Evolutionary conservation across 2,329 filamentous ascomycete genomes (phyloP), one percentile per base, ranked within the genome.

Genomic region (Epichloe festucae): DNA sequence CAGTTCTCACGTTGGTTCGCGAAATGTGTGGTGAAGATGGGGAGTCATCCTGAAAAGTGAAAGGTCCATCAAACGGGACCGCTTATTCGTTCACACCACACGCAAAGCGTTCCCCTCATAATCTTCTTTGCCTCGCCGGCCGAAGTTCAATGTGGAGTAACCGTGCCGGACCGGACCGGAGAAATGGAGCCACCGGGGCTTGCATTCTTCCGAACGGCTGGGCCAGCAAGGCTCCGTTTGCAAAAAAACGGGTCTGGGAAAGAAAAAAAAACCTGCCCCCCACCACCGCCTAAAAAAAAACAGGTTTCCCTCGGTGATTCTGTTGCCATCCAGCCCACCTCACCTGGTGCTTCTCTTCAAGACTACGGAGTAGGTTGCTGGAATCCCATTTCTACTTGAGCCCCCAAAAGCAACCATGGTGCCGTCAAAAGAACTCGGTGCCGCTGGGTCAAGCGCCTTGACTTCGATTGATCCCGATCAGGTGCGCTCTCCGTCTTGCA

Each of bases 391-490:
- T 21, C 27, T 11, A 5, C 7, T 3, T 17, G 17, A 17, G 17
- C 27, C 10, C 27, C 54, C 57, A 12, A 42, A 27, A 31, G 27
- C 34, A 55, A 65, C 54, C 55, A 73, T 73, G 71, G 65, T 68
- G 27, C 64, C 68, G 54, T 71, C 69, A 53, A 72, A 70, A 58
- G 63, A 70, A 54, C 59, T 73, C 51, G 65, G 59, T 52, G 60
- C 60, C 44, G 56, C 61, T 43, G 59, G 62, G 58, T 59, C 66
- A 17, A 60, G 62, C 49, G 62, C 63, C 46, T 54, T 67, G 42
- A 59, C 62, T 36, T 54, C 63, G 36, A 67, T 73, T 60, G 65
- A 69, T 55, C 66, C 69, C 12, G 70, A 71, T 27, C 70, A 72
- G 69, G 70, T 72, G 53, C 17, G 51, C 55, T 60, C 51, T 60